Conservation (phyloP, 805 yeast species). For the Zygosaccharomyces kombuchaensis region DNA sequence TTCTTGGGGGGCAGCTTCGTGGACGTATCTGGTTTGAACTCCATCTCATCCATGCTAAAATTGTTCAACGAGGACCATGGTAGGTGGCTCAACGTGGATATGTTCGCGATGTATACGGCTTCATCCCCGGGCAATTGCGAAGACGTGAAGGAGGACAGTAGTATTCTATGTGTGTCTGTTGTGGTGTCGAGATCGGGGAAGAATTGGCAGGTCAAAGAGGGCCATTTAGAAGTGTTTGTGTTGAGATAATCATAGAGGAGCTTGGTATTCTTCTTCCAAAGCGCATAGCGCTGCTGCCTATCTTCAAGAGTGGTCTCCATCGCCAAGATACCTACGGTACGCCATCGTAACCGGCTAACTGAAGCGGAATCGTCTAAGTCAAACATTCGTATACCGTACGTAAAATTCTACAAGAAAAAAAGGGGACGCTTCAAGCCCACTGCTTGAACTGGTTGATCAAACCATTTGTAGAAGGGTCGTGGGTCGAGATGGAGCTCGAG, state of each 20-base stretch:
- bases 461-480: slow-evolving; percentile 88
- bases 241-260: slow-evolving; percentile 68
- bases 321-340: too few species aligned
- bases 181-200: slow-evolving; percentile 43
- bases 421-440: slow-evolving; percentile 47
- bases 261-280: slow-evolving; percentile 81
- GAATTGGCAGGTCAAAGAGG: slow-evolving; percentile 68
- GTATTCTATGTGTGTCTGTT: slow-evolving; percentile 27
- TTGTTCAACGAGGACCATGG: slow-evolving; percentile 35
- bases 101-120: slow-evolving; percentile 25
- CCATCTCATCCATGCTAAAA: slow-evolving; percentile 38
- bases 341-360: neutral
- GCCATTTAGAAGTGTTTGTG: slow-evolving; percentile 64
- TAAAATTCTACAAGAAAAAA: neutral
- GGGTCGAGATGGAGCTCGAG: slow-evolving; percentile 51
- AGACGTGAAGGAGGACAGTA: slow-evolving; percentile 35
- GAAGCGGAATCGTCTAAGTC: neutral
- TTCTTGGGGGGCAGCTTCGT: slow-evolving; percentile 28
- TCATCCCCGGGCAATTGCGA: slow-evolving; percentile 36
- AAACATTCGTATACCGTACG: neutral
- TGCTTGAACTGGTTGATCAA: slow-evolving; percentile 92
- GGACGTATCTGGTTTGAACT: slow-evolving; percentile 34
- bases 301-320: slow-evolving; percentile 20
- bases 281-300: slow-evolving; percentile 32
- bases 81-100: slow-evolving; percentile 32